Conservation (phyloP, 768 basidiomycete species). For the Mycena albidolilacea region DNA sequence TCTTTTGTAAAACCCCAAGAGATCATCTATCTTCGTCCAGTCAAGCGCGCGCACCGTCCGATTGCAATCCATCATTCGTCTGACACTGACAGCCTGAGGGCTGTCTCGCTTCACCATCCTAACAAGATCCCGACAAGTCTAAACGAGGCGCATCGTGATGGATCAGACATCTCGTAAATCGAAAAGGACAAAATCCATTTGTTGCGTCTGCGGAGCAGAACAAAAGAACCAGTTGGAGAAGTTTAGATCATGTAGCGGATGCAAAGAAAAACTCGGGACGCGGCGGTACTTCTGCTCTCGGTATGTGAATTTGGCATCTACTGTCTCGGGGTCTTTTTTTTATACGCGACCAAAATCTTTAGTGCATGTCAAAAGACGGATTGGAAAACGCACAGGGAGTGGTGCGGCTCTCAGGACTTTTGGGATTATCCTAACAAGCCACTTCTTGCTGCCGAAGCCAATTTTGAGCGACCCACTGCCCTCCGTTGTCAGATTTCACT, state of each 20-base stretch:
- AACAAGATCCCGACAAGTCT: too few relatives aligned
- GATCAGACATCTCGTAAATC: constrained; percentile 20
- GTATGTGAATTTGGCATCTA: neutral
- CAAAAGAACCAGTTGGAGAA: constrained; percentile 20
- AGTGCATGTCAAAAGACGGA: constrained; percentile 31
- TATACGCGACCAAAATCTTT: neutral
- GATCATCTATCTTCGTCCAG: too few relatives aligned
- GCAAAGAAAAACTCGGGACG: constrained; percentile 28
- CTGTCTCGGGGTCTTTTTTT: neutral
- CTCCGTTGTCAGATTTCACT: constrained; percentile 27
- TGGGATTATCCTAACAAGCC: constrained; percentile 32
- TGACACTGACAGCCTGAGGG: too few relatives aligned
- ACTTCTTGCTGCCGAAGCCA: constrained; percentile 14
- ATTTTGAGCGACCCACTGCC: constrained; percentile 24
- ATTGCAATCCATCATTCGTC: too few relatives aligned
- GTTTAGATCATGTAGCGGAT: constrained; percentile 29
- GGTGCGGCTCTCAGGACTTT: constrained; percentile 31
- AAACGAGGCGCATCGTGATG: neutral
- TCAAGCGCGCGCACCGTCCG: too few relatives aligned
- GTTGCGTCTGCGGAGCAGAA: constrained; percentile 16
- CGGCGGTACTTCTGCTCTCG: constrained; percentile 32
- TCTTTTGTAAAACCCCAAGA: too few relatives aligned
- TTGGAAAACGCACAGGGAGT: constrained; percentile 33
- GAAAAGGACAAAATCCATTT: constrained; percentile 11
- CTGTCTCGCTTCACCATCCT: too few relatives aligned